Percentiles rank a stretch among this genome's conserved stretches.
These are phyloP conservation scores for Naematelia encephala DNA, from an alignment of 768 basidiomycete genomes.

Conservation along the genomic window DNA sequence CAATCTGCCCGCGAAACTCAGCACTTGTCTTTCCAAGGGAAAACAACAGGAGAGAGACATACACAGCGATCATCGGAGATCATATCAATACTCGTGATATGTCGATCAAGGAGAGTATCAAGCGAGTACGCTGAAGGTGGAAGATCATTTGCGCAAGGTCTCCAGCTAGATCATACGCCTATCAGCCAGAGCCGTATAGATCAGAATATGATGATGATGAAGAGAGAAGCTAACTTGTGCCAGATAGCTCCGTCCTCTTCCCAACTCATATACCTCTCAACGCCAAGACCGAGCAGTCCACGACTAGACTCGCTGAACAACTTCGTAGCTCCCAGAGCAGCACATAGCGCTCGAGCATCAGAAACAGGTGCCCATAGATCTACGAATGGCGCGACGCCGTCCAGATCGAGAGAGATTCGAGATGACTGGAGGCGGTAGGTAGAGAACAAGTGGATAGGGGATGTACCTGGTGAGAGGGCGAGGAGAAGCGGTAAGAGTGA, in stretches of 20 bases:
- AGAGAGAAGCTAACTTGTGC: slow-evolving; percentile 27
- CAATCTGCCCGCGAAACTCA: too few species aligned
- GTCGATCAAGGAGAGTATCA: slow-evolving; percentile 17
- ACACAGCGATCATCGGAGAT: slow-evolving; percentile 31
- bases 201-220: not conserved
- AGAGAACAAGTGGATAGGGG: slow-evolving; percentile 21
- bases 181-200: not conserved
- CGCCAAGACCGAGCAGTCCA: slow-evolving; percentile 19
- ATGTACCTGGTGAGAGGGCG: slow-evolving; percentile 9
- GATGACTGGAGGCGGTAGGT: slow-evolving; percentile 6
- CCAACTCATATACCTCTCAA: slow-evolving; percentile 27
- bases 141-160: slow-evolving; percentile 16
- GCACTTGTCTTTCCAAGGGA: too few species aligned
- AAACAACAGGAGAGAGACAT: too few species aligned
- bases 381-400: slow-evolving; percentile 26
- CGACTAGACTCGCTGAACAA: slow-evolving; percentile 19
- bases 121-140: slow-evolving; percentile 32
- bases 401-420: slow-evolving; percentile 14
- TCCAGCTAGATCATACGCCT: slow-evolving; percentile 29
- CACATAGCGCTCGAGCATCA: slow-evolving; percentile 12
- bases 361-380: slow-evolving; percentile 29
- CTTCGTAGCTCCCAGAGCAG: slow-evolving; percentile 10
- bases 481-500: slow-evolving; percentile 29
- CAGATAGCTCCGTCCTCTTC: slow-evolving; percentile 24
- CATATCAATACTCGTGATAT: slow-evolving; percentile 14